Percentiles rank a stretch among this genome's conserved stretches.
phyloP scores from a whole-genome alignment of 2,329 filamentous ascomycete species.

The Trichoderma sp. region DNA sequence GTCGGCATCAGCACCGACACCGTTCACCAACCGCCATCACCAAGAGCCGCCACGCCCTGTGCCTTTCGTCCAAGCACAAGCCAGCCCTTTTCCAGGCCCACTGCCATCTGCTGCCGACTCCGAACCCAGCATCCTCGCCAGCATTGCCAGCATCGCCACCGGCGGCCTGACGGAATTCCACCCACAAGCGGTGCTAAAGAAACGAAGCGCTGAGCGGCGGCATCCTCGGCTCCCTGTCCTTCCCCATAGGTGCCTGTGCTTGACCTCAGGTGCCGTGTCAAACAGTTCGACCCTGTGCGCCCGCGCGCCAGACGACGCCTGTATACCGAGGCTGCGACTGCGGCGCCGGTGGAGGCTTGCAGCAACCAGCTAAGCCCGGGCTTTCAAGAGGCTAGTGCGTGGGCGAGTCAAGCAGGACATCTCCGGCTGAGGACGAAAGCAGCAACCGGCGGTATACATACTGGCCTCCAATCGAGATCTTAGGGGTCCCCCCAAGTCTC shows the following conservation, averaged over 20 bases:
- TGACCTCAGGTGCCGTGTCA: background rate
- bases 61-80: background rate
- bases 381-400: slow-evolving; percentile 11
- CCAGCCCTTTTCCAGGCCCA: slow-evolving; percentile 8
- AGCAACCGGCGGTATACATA: slow-evolving; percentile 22
- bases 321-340: slow-evolving; percentile 15
- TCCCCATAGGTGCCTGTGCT: background rate
- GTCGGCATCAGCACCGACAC: background rate
- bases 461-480: background rate
- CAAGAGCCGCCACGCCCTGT: background rate
- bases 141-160: slow-evolving; percentile 3
- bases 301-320: background rate
- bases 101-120: background rate
- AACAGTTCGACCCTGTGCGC: slow-evolving; percentile 11
- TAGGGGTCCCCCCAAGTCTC: background rate
- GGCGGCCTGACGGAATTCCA: slow-evolving; percentile 2
- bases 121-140: background rate
- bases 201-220: background rate
- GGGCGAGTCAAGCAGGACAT: slow-evolving; percentile 9
- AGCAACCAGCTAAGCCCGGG: background rate
- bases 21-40: background rate
- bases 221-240: slow-evolving; percentile 3
- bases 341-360: slow-evolving; percentile 4
- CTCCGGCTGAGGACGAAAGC: slow-evolving; percentile 1
- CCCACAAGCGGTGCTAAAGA: background rate